Conservation (phyloP, 441 rosid genomes). For the Melianthus villosus region DNA sequence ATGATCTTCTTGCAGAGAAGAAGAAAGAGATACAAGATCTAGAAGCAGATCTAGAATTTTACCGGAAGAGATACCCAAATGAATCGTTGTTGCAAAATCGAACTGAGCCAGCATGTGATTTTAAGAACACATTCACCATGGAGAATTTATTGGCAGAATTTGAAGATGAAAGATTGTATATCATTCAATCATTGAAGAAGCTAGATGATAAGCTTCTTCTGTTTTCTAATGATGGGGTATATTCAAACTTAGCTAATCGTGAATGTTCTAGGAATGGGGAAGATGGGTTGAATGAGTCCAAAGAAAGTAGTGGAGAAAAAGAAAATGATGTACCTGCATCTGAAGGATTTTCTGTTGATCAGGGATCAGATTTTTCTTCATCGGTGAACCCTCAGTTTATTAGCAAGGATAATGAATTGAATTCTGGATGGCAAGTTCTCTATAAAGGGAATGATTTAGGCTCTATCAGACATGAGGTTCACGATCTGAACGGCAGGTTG, state of each 20-base stretch:
- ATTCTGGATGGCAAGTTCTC: too few relatives aligned
- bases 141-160: slow-evolving; percentile 13
- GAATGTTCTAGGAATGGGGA: slow-evolving; percentile 14
- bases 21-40: slow-evolving; percentile 47
- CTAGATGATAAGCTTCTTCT: slow-evolving; percentile 31
- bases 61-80: slow-evolving; percentile 20
- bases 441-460: slow-evolving; percentile 11
- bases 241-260: slow-evolving; percentile 4
- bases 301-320: too few relatives aligned
- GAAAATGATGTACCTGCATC: slow-evolving; percentile 10
- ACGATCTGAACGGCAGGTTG: slow-evolving; percentile 29
- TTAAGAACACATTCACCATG: slow-evolving; percentile 9
- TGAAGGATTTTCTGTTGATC: slow-evolving; percentile 12
- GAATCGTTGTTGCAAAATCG: slow-evolving; percentile 10
- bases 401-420: slow-evolving; percentile 11
- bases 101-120: not conserved
- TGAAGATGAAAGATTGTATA: slow-evolving; percentile 22
- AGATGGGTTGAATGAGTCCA: slow-evolving; percentile 9
- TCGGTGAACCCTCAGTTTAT: slow-evolving; percentile 4
- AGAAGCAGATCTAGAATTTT: slow-evolving; percentile 40
- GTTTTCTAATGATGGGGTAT: too few relatives aligned
- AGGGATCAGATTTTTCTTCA: slow-evolving; percentile 6
- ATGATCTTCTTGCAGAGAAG: slow-evolving; percentile 35
- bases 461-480: slow-evolving; percentile 24
- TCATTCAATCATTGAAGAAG: slow-evolving; percentile 14